phyloP scores from a whole-genome alignment of 768 basidiomycete species.

The Suillus spraguei region DNA sequence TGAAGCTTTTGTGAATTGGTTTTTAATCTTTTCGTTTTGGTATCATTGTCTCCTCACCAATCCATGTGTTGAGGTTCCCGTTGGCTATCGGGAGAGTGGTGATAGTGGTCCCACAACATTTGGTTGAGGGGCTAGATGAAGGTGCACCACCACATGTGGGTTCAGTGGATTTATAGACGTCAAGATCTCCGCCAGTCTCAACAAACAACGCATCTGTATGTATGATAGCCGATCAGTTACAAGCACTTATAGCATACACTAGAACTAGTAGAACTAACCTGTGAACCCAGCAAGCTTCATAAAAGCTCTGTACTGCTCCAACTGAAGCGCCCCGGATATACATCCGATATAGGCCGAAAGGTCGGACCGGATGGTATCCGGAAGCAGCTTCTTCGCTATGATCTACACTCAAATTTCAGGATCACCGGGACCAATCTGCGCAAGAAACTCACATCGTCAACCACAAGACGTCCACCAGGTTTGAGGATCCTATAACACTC shows the following conservation, averaged over 20 bases:
- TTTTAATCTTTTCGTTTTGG: slow-evolving; percentile 1
- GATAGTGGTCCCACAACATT: slow-evolving; percentile 8
- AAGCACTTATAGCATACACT: neutral
- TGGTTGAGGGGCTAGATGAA: slow-evolving; percentile 6
- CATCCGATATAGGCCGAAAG: slow-evolving; percentile 46
- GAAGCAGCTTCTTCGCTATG: slow-evolving; percentile 46
- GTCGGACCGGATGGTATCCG: slow-evolving; percentile 43
- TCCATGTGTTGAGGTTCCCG: slow-evolving; percentile 47
- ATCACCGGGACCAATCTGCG: no score
- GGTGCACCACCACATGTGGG: slow-evolving; percentile 21
- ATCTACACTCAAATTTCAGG: slow-evolving; percentile 35
- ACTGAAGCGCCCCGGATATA: slow-evolving; percentile 46
- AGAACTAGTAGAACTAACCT: slow-evolving; percentile 29
- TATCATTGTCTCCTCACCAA: slow-evolving; percentile 34
- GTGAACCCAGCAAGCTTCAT: slow-evolving; percentile 44
- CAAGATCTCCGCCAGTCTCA: slow-evolving; percentile 45
- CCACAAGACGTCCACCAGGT: slow-evolving; percentile 54
- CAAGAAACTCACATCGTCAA: slow-evolving; percentile 45
- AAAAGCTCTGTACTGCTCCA: slow-evolving; percentile 41
- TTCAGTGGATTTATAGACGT: slow-evolving; percentile 33
- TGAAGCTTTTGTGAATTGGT: slow-evolving; percentile 35
- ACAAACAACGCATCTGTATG: slow-evolving; percentile 45
- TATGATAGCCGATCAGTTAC: neutral
- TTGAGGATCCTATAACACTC: slow-evolving; percentile 55
- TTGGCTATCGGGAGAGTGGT: slow-evolving; percentile 6